phyloP scores from a whole-genome alignment of 306 rosid genomes.

The Spatholobus suberectus region DNA sequence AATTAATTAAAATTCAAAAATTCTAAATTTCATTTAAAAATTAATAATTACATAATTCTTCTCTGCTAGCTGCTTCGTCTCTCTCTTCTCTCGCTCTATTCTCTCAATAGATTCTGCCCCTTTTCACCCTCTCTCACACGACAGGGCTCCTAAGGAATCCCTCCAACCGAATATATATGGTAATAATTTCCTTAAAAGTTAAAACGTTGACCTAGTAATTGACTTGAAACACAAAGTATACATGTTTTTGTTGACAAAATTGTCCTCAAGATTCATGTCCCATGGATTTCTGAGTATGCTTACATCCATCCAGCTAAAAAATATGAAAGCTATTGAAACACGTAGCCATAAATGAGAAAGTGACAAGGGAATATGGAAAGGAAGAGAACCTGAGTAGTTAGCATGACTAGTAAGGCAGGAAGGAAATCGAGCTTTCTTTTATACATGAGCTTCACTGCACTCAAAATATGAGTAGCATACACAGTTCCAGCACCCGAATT shows the following conservation, averaged over 20 bases:
- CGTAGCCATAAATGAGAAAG: background rate
- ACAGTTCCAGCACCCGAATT: constrained; percentile 70
- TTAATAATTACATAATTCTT: too few species aligned
- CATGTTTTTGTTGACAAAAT: background rate
- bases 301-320: too few species aligned
- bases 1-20: too few species aligned
- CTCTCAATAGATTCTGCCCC: background rate
- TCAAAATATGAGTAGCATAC: constrained; percentile 71
- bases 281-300: too few species aligned
- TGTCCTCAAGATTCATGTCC: too few species aligned
- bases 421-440: constrained; percentile 60
- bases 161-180: background rate
- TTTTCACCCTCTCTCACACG: background rate
- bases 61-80: too few species aligned
- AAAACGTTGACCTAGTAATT: background rate
- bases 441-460: constrained; percentile 77
- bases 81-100: too few species aligned
- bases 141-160: background rate
- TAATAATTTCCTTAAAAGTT: background rate
- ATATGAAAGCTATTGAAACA: background rate
- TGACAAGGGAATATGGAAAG: background rate
- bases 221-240: background rate
- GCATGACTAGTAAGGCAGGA: constrained; percentile 76
- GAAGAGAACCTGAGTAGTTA: constrained; percentile 81
- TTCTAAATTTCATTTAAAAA: too few species aligned